Percentiles rank a stretch among this genome's conserved stretches.
Conservation (phyloP, 2,329 filamentous ascomycete genomes). For the Diaporthe amygdali region DNA sequence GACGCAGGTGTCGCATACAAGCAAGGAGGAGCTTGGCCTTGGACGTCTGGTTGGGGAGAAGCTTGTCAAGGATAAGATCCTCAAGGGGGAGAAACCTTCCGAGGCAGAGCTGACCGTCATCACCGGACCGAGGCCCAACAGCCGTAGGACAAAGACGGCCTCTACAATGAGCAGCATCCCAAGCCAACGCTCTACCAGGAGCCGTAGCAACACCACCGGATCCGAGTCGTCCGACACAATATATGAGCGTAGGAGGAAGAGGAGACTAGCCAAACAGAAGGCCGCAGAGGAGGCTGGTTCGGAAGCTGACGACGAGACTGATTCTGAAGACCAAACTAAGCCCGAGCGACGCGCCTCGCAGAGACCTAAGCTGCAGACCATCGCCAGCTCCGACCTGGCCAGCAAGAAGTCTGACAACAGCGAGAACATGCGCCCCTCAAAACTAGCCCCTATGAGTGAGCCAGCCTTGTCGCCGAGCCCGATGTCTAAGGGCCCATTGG, state of each 20-base stretch:
- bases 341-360: constrained; percentile 42
- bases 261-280: constrained; percentile 19
- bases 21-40: constrained; percentile 46
- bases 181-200: constrained; percentile 33
- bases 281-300: constrained; percentile 25
- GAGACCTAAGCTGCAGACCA: constrained; percentile 53
- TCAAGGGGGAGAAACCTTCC: constrained; percentile 43
- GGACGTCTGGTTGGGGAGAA: constrained; percentile 50
- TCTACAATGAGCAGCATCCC: constrained; percentile 31
- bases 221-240: constrained; percentile 32
- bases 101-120: constrained; percentile 31
- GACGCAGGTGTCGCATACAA: constrained; percentile 39
- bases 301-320: constrained; percentile 35
- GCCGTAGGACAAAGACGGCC: constrained; percentile 28
- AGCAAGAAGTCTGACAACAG: constrained; percentile 37
- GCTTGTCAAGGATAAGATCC: constrained; percentile 51
- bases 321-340: constrained; percentile 29
- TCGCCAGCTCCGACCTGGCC: constrained; percentile 46
- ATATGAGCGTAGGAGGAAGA: constrained; percentile 22
- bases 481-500: constrained; percentile 9
- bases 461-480: background rate
- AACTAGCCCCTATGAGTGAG: constrained; percentile 9
- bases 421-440: constrained; percentile 20
- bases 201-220: constrained; percentile 32
- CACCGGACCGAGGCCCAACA: constrained; percentile 27